These are phyloP conservation scores for Xanthoconium purpureum DNA, from an alignment of 768 basidiomycete genomes.

Conservation along the genomic window DNA sequence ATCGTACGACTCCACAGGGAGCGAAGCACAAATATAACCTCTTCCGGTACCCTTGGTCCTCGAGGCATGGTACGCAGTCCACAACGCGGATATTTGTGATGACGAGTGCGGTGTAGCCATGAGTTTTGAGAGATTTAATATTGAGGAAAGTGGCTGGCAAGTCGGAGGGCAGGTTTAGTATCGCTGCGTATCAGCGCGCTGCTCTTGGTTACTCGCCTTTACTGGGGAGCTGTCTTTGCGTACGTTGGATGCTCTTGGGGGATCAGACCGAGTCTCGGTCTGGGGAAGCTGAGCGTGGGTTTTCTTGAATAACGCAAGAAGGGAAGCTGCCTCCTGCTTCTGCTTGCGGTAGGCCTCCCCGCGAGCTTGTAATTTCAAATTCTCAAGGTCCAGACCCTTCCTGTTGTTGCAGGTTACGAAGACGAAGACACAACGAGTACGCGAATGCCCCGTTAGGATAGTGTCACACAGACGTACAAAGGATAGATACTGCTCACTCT, in stretches of 20 bases:
- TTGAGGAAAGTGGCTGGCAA: conserved; percentile 69
- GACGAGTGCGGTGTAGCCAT: conserved; percentile 65
- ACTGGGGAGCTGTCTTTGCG: conserved; percentile 69
- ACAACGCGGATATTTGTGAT: conserved; percentile 74
- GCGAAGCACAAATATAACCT: conserved; percentile 80
- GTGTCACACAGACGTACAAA: conserved; percentile 6
- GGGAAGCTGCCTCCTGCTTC: conserved; percentile 16
- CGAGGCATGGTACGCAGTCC: conserved; percentile 86
- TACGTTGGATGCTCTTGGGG: conserved; percentile 9
- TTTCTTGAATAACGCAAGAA: conserved; percentile 15
- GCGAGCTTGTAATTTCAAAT: conserved; percentile 31
- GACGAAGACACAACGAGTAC: not conserved
- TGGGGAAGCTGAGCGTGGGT: conserved; percentile 6
- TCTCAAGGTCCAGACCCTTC: conserved; percentile 40
- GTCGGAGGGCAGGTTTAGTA: not conserved
- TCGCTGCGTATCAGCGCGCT: not conserved
- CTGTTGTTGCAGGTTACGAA: conserved; percentile 28
- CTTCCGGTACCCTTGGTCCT: conserved; percentile 78
- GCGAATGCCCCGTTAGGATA: conserved; percentile 17
- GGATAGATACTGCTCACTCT: conserved; percentile 47
- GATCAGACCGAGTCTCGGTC: conserved; percentile 5
- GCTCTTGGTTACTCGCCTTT: conserved; percentile 44
- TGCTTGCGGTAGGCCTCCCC: conserved; percentile 34
- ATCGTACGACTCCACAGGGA: conserved; percentile 70
- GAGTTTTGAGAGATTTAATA: conserved; percentile 75